phyloP scores from a whole-genome alignment of 768 basidiomycete species.

The Pleurotus giganteus region DNA sequence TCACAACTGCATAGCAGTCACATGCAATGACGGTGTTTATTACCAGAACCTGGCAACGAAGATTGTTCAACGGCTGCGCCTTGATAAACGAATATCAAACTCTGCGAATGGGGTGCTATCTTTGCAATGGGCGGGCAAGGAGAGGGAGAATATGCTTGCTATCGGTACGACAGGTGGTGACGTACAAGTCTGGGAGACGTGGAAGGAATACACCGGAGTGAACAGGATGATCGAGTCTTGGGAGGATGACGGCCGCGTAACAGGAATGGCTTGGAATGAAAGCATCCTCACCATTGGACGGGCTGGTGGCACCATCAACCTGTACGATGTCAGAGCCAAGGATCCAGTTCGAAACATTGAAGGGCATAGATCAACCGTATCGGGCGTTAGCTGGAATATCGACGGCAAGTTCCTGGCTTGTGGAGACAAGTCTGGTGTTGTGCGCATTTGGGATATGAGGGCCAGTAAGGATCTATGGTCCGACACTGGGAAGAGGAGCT shows the following conservation, averaged over 20 bases:
- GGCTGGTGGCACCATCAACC: conserved; percentile 59
- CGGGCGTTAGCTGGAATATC: conserved; percentile 72
- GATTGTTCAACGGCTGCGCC: conserved; percentile 48
- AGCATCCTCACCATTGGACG: conserved; percentile 65
- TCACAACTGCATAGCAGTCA: conserved; percentile 59
- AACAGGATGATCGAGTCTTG: conserved; percentile 34
- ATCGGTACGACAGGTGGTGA: conserved; percentile 49
- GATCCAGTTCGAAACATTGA: conserved; percentile 22
- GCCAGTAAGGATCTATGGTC: conserved; percentile 29
- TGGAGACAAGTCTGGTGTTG: conserved; percentile 82
- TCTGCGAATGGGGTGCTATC: not conserved
- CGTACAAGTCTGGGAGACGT: conserved; percentile 56
- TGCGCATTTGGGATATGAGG: conserved; percentile 80
- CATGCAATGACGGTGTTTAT: conserved; percentile 57
- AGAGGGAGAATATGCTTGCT: conserved; percentile 41
- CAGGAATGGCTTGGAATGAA: conserved; percentile 52
- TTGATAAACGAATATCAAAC: not conserved
- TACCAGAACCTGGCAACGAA: conserved; percentile 61
- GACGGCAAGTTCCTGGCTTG: conserved; percentile 80
- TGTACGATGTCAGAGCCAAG: conserved; percentile 58
- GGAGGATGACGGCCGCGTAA: conserved; percentile 33
- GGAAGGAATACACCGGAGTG: conserved; percentile 26
- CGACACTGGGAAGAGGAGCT: conserved; percentile 46
- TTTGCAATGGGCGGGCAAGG: conserved; percentile 48
- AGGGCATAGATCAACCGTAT: conserved; percentile 70